These are phyloP conservation scores for Aspergillus chevalieri DNA, from an alignment of 2,329 filamentous ascomycete species.

Conservation along the genomic window DNA sequence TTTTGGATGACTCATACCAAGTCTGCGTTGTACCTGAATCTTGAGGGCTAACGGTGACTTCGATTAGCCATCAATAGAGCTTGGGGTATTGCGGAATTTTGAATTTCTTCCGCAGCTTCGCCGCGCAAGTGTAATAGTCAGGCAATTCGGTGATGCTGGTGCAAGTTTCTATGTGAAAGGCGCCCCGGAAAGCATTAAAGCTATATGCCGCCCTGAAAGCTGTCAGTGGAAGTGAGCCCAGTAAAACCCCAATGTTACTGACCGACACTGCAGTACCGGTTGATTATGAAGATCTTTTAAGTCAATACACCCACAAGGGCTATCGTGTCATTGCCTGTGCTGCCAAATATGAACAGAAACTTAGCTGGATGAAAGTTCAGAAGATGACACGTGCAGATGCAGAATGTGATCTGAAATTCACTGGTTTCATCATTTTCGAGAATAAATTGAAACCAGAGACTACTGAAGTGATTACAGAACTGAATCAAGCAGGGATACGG, in stretches of 20 bases:
- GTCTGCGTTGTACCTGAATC: not conserved
- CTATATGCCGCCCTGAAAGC: conserved; percentile 78
- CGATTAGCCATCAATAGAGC: conserved; percentile 56
- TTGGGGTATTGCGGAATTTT: conserved; percentile 85
- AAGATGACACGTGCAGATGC: conserved; percentile 85
- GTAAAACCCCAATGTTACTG: conserved; percentile 3
- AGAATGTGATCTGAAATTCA: conserved; percentile 76
- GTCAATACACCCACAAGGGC: conserved; percentile 88
- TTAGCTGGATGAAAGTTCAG: conserved; percentile 90
- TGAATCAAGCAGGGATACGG: conserved; percentile 75
- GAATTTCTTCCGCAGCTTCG: conserved; percentile 92
- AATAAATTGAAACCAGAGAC: conserved; percentile 95
- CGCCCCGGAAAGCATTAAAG: conserved; percentile 91
- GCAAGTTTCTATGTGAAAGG: conserved; percentile 92
- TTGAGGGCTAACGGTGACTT: not conserved
- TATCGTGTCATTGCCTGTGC: conserved; percentile 96
- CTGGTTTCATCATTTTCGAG: conserved; percentile 97
- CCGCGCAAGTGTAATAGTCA: conserved; percentile 85
- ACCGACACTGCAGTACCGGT: conserved; percentile 56
- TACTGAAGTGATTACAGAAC: conserved; percentile 70
- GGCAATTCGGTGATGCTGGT: conserved; percentile 76
- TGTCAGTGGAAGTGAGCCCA: conserved; percentile 47
- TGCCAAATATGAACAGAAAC: conserved; percentile 75
- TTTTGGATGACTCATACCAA: not conserved
- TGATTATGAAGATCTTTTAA: conserved; percentile 84